Evolutionary conservation across 768 basidiomycete genomes (phyloP).

Genomic region (Suillus occidentalis): DNA sequence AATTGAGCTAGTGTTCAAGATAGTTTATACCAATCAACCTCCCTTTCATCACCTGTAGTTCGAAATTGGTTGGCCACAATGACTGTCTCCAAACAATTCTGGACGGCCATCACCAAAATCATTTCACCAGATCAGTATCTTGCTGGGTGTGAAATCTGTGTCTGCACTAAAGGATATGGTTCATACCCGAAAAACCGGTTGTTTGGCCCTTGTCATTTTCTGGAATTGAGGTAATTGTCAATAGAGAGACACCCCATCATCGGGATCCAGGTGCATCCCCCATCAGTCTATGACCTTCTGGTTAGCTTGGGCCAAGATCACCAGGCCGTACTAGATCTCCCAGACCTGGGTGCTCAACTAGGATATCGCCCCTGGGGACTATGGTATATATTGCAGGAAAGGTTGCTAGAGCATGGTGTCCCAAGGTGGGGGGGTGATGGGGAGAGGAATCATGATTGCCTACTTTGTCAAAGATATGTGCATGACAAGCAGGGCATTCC

Average conservation of each 20-base stretch:
- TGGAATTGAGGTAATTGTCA: conserved; percentile 9
- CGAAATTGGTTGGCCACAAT: neutral
- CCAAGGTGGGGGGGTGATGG: neutral
- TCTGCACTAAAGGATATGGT: neutral
- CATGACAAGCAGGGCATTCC: neutral
- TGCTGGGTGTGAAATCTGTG: neutral
- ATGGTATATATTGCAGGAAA: neutral
- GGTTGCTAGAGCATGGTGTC: neutral
- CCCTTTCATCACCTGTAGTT: neutral
- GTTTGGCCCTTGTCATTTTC: conserved; percentile 6
- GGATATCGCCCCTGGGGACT: conserved; percentile 4
- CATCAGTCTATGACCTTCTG: conserved; percentile 5
- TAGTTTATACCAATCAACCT: neutral
- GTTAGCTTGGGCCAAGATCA: conserved; percentile 2
- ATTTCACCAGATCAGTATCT: neutral
- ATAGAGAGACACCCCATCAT: neutral
- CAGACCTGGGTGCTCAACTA: conserved; percentile 1
- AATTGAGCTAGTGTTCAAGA: neutral
- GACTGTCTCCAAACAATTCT: neutral
- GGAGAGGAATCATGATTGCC: neutral
- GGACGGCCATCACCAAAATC: neutral
- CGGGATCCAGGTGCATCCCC: neutral
- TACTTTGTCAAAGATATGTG: conserved; percentile 1
- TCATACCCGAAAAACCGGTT: neutral
- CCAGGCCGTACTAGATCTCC: neutral